A percentile compares a stretch with the other conserved stretches of the same genome.
These are phyloP conservation scores for Eustoma russellianum DNA, from an alignment of 257 asterid genomes.

Conservation along the genomic window DNA sequence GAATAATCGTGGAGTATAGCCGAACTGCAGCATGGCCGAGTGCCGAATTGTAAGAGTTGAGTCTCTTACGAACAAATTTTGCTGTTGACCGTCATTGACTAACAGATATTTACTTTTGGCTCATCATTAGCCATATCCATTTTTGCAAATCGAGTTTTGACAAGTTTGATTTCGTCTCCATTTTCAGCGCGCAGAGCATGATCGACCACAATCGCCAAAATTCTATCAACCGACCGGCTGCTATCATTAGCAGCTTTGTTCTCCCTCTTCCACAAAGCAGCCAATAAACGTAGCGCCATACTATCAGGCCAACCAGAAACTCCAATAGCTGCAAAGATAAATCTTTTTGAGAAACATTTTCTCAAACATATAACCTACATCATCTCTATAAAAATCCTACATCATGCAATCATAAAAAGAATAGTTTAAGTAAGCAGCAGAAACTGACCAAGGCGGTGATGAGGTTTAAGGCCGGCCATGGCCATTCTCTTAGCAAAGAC, in stretches of 20 bases:
- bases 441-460: conserved; percentile 63
- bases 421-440: neutral
- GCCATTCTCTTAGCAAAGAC: conserved; percentile 62
- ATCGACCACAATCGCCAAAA: conserved; percentile 78
- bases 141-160: conserved; percentile 37
- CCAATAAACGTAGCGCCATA: conserved; percentile 69
- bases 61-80: no score
- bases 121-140: conserved; percentile 82
- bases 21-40: no score
- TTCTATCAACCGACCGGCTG: conserved; percentile 42
- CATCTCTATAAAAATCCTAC: neutral
- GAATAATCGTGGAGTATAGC: no score
- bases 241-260: conserved; percentile 24
- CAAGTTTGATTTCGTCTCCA: conserved; percentile 62
- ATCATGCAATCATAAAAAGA: neutral
- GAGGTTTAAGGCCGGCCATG: conserved; percentile 76
- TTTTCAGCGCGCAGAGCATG: conserved; percentile 87
- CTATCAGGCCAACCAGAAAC: conserved; percentile 99
- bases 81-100: no score
- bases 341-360: neutral
- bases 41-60: no score
- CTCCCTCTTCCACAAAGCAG: conserved; percentile 70
- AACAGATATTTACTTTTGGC: no score
- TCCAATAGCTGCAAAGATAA: conserved; percentile 54
- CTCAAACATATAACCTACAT: conserved; percentile 9